These are phyloP conservation scores for Alternaria novae-zelandiae DNA, from an alignment of 2,329 filamentous ascomycete genomes.

Conservation along the genomic window DNA sequence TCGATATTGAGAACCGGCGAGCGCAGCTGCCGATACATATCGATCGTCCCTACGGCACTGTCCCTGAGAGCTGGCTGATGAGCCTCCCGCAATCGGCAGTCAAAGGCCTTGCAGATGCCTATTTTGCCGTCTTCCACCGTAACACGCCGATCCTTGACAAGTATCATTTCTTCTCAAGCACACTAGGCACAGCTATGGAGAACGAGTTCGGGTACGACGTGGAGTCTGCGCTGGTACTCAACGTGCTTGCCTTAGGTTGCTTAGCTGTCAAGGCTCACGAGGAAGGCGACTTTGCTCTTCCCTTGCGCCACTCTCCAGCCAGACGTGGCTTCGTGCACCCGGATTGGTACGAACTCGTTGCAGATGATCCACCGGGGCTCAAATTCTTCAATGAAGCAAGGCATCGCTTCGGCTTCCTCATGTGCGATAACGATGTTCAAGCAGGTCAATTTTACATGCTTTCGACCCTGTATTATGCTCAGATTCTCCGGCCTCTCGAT, in stretches of 20 bases:
- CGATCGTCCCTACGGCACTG: conserved; percentile 43
- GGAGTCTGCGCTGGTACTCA: conserved; percentile 59
- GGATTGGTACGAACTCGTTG: conserved; percentile 45
- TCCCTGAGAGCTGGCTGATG: conserved; percentile 53
- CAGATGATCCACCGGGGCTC: conserved; percentile 53
- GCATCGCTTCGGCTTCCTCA: conserved; percentile 59
- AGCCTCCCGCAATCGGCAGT: conserved; percentile 56
- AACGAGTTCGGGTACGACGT: conserved; percentile 60
- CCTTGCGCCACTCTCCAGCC: conserved; percentile 33
- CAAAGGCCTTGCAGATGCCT: conserved; percentile 60
- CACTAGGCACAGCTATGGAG: conserved; percentile 57
- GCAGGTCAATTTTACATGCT: conserved; percentile 61
- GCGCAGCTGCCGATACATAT: conserved; percentile 51
- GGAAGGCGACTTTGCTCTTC: conserved; percentile 56
- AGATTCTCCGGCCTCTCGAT: conserved; percentile 60
- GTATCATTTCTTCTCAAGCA: conserved; percentile 59
- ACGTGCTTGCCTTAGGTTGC: conserved; percentile 60
- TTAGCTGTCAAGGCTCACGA: conserved; percentile 57
- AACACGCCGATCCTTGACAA: conserved; percentile 61
- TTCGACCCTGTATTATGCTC: conserved; percentile 59
- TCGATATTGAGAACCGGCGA: conserved; percentile 57
- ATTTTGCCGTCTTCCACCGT: conserved; percentile 62
- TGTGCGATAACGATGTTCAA: conserved; percentile 57
- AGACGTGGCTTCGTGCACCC: conserved; percentile 33
- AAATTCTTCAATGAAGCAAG: conserved; percentile 63